Percentiles rank a stretch among this genome's conserved stretches.
Evolutionary conservation across 139 green algal species (phyloP).

Genomic region (Chlorella sorokiniana): DNA sequence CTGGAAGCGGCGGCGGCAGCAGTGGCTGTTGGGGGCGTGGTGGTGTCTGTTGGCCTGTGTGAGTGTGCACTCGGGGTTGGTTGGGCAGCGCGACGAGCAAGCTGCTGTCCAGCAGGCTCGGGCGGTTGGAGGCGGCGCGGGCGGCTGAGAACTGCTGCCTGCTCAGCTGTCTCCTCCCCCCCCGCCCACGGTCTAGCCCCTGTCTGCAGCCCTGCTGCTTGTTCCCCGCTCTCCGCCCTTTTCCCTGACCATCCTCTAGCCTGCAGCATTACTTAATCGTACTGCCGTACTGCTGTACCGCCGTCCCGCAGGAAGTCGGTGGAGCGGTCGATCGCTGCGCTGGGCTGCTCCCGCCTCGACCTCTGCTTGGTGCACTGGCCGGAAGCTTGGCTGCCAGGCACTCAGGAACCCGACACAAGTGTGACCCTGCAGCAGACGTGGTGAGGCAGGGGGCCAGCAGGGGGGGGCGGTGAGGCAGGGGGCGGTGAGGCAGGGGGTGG

Average conservation of each 20-base stretch:
- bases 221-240: background rate
- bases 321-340: conserved; percentile 63
- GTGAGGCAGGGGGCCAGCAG: background rate
- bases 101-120: too few relatives aligned
- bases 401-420: conserved; percentile 35
- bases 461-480: background rate
- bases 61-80: background rate
- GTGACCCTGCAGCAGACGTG: conserved; percentile 68
- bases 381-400: conserved; percentile 67
- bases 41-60: background rate
- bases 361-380: conserved; percentile 87
- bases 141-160: too few relatives aligned
- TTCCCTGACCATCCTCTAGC: too few relatives aligned
- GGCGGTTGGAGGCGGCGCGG: too few relatives aligned
- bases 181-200: too few relatives aligned
- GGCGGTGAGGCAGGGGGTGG: background rate
- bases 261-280: too few relatives aligned
- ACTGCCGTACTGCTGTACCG: too few relatives aligned
- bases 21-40: too few relatives aligned
- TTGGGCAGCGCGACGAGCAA: too few relatives aligned
- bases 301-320: conserved; percentile 56
- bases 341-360: conserved; percentile 82
- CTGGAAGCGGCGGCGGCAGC: too few relatives aligned
- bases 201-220: too few relatives aligned
- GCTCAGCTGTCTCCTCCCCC: too few relatives aligned